phyloP scores from a whole-genome alignment of 495 filamentous ascomycete species.

The Xylaria sp. region DNA sequence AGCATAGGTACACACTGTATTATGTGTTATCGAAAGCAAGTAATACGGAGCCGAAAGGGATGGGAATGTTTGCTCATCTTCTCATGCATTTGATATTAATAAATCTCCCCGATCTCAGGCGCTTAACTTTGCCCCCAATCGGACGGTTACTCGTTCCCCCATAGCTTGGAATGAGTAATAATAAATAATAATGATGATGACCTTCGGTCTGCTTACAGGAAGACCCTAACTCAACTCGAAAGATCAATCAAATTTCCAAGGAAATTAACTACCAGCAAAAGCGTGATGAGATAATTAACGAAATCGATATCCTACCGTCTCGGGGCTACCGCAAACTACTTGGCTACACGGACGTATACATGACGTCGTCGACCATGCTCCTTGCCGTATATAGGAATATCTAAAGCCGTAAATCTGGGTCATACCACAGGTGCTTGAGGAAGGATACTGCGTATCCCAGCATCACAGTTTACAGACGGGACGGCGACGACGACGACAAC shows the following conservation, averaged over 20 bases:
- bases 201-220: background rate
- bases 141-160: background rate
- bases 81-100: background rate
- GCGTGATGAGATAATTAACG: background rate
- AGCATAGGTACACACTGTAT: no score
- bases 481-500: no score
- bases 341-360: slow-evolving; percentile 1
- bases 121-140: background rate
- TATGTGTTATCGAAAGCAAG: background rate
- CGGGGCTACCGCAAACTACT: slow-evolving; percentile 6
- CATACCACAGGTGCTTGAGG: no score
- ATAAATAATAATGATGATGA: no score
- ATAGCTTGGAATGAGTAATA: background rate
- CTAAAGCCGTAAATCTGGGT: background rate
- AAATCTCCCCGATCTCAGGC: background rate
- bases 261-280: background rate
- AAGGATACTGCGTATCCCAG: background rate
- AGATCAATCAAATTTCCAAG: background rate
- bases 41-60: background rate
- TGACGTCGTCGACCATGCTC: slow-evolving; percentile 12
- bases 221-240: background rate
- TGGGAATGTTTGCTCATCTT: background rate
- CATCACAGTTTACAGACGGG: background rate
- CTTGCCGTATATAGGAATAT: background rate
- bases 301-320: background rate